Evolutionary conservation across 805 yeast genomes (phyloP), one percentile per base, ranked within the genome.

Genomic region (Suhomyces vadensis): DNA sequence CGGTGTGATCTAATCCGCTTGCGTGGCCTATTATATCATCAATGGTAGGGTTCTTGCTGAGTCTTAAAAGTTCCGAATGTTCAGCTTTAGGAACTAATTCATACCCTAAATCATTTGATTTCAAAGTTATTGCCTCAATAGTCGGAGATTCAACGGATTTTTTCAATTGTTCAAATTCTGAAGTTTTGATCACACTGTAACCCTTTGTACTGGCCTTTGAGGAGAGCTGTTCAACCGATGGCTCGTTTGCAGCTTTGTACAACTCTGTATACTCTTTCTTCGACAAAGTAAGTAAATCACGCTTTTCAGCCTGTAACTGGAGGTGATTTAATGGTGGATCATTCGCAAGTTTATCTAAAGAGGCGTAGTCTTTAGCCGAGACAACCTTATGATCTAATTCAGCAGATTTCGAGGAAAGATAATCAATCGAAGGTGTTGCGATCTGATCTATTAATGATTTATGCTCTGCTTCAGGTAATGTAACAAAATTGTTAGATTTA

Each of bases 221-320:
- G 5, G 46, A 21, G 11, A 56, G 31, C 8, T 51, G 49, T 11
- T 58, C 56, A 6, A 55, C 23, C 0, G 60, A 31, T 16, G 75
- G 75, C 7, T 61, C 62, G 43, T 61, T 47, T 0, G 71, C 73
- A 9, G 56, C 48, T 24, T 53, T 60, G 53, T 26, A 51, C 31
- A 71, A 54, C 16, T 55, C 52, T 17, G 73, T 58, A 39, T 65
- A 68, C 44, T 71, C 75, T 1, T 44, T 33, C 43, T 60, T 57
- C 1, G 61, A 41, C 36, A 71, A 53, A 2, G 74, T 64, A 6
- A 66, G 58, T 41, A 66, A 60, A 10, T 59, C 57, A 35, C 57
- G 60, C n/a, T 44, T 59, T 38, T 67, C 73, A 1, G 74, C 74
- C 9, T 61, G 62, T 10, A 52, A 45, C 38, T 69, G 64, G 5